Evolutionary conservation across 192 early-diverging fungal genomes (phyloP), one percentile per base, ranked within the genome.

Genomic region (Mycoemilia scoparia): DNA sequence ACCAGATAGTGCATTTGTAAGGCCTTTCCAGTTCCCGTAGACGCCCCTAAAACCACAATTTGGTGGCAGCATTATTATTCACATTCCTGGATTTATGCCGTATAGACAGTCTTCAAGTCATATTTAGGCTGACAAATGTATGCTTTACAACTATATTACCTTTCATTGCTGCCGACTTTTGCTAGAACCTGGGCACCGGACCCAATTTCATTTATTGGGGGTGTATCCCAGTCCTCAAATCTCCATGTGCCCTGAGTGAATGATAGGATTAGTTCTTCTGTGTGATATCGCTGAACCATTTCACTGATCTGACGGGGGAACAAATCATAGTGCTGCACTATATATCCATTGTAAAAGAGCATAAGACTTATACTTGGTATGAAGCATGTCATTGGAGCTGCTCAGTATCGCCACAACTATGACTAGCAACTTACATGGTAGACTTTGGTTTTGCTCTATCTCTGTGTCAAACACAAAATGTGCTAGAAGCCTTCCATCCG

Each of bases 201-300:
- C 7, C 81, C 74, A 21, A 67, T 73, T 2, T 76, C 66, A 19
- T 62, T 60, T 2, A 39, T 21, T 14, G 60, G 38, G 29, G 42
- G 37, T 21, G 71, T 63, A 1, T 84, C 85, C 83, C 84, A 89
- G 22, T 64, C 52, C 10, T 68, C 65, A 45, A 77, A 75, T 26
- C 80, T 65, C 86, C 87, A 93, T 22, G 69, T 58, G 18, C 90
- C 93, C 48, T 88, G 85, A 0, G 88, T 86, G 52, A 95, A 88
- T 0, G 77, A 71, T 33, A 98, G 57, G 41, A 86, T 75, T 30
- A 95, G 63, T 38, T 85, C 81, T 13, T 67, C 64, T 3, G 88
- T 81, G 19, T 67, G 60, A 50, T 77, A 85, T 12, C 52, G 54
- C 32, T 77, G 69, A 3, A 84, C 53, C 28, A 92, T 74, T 41